phyloP scores from a whole-genome alignment of 371 early-diverging fungal species.

The Blastocladiella emersonii region DNA sequence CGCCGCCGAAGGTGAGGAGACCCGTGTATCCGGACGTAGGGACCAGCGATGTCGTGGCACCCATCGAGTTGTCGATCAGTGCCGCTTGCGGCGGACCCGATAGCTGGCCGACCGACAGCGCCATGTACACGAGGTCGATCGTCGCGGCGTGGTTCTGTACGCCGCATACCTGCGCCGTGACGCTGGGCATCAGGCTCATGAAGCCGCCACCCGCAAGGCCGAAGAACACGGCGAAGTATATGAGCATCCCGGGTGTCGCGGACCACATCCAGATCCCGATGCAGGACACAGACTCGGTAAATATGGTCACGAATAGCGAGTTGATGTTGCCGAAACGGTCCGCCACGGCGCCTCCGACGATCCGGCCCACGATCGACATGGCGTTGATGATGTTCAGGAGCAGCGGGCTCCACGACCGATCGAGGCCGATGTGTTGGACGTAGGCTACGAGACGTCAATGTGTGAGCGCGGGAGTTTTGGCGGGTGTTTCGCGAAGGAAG shows the following conservation, averaged over 20 bases:
- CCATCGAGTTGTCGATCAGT: background rate
- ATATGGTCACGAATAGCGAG: conserved; percentile 24
- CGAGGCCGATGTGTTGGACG: too few species aligned
- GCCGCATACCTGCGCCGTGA: conserved; percentile 34
- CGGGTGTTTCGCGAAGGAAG: too few species aligned
- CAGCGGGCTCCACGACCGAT: conserved; percentile 17
- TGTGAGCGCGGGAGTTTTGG: too few species aligned
- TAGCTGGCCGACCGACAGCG: conserved; percentile 19
- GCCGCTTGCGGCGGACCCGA: background rate
- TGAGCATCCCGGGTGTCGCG: conserved; percentile 22
- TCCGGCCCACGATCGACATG: conserved; percentile 17
- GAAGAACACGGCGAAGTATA: conserved; percentile 36
- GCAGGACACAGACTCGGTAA: conserved; percentile 25
- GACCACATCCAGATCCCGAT: conserved; percentile 47
- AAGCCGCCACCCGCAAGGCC: conserved; percentile 45
- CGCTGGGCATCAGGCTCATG: conserved; percentile 28
- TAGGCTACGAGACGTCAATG: too few species aligned
- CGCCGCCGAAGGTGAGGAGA: too few species aligned
- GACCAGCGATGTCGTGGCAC: too few species aligned
- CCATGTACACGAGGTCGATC: conserved; percentile 23
- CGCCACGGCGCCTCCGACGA: conserved; percentile 27
- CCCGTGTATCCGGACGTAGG: too few species aligned
- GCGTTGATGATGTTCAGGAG: conserved; percentile 23
- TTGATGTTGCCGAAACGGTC: conserved; percentile 44
- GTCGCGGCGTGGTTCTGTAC: conserved; percentile 19